Evolutionary conservation across 2,329 filamentous ascomycete species (phyloP), one percentile per base, ranked within the genome.

Genomic region (Microdochium bolleyi): DNA sequence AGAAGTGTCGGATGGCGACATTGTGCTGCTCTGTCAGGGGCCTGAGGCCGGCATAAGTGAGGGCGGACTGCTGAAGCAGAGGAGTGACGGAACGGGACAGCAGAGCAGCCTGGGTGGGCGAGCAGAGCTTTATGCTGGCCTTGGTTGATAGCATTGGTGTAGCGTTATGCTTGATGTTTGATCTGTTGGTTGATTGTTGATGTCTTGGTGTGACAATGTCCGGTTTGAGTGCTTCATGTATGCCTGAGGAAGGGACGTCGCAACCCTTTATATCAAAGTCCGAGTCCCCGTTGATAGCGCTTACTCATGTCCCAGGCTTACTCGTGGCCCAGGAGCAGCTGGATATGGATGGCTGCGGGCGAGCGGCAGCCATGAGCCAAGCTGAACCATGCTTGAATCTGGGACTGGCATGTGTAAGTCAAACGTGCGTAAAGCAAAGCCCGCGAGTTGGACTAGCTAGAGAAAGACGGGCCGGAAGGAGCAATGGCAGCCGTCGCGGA

Each of bases 1-100:
- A 80, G 65, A 83, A 82, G 54, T 49, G 70, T 67, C 24, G 63
- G 60, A 24, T 58, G 54, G 49, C 59, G 58, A 52, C 60, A 57
- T 25, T 62, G 56, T 16, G 61, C 53, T 50, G 61, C 51, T 11
- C 60, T 55, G 24, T 61, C 54, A 44, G 63, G 56, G 50, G 62
- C 53, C 30, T 65, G 19, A 70, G 55, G 25, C 61, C 60, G 9
- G 62, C 58, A 21, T 59, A 58, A 25, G 56, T 54, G 14, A 58
- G 49, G 13, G 57, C 53, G 46, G 60, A 60, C 7, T 53, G 48
- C 46, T 60, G 56, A 50, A 63, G 50, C 48, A 63, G 58, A 9
- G 62, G 59, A 24, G 53, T 51, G 38, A 64, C 49, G 24, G 55
- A 57, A 53, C 57, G 60, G 24, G 64, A 64, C 16, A 69, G 58